These are phyloP conservation scores for Gracilaria gracilis DNA, from an alignment of 23 red algal genomes.

Conservation along the genomic window DNA sequence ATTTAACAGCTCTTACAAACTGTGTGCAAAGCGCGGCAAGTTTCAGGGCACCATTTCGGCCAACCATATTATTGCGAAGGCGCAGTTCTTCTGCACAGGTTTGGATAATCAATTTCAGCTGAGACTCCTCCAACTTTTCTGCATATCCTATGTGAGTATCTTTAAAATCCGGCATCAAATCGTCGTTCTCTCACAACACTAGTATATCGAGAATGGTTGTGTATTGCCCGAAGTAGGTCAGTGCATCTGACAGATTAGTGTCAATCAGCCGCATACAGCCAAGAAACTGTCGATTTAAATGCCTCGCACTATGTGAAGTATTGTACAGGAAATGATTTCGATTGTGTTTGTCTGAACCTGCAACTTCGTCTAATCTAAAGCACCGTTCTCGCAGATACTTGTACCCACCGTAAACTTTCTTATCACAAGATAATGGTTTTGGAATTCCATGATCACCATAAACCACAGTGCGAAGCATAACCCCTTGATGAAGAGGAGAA, in stretches of 20 bases:
- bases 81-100: neutral
- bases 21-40: neutral
- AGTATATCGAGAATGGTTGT: neutral
- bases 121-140: neutral
- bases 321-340: neutral
- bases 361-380: neutral
- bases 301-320: neutral
- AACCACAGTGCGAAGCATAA: neutral
- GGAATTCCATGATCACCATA: neutral
- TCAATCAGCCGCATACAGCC: neutral
- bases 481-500: neutral
- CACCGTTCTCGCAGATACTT: neutral
- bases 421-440: neutral
- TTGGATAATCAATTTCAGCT: neutral
- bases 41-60: neutral
- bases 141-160: neutral
- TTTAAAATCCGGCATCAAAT: neutral
- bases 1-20: neutral
- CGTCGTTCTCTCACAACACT: neutral
- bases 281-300: neutral
- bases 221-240: neutral
- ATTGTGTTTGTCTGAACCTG: neutral
- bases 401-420: neutral
- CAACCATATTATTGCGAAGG: neutral
- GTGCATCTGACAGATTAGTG: neutral